Evolutionary conservation across 371 early-diverging fungal genomes (phyloP), one percentile per base, ranked within the genome.

Genomic region (Mortierella sp.): DNA sequence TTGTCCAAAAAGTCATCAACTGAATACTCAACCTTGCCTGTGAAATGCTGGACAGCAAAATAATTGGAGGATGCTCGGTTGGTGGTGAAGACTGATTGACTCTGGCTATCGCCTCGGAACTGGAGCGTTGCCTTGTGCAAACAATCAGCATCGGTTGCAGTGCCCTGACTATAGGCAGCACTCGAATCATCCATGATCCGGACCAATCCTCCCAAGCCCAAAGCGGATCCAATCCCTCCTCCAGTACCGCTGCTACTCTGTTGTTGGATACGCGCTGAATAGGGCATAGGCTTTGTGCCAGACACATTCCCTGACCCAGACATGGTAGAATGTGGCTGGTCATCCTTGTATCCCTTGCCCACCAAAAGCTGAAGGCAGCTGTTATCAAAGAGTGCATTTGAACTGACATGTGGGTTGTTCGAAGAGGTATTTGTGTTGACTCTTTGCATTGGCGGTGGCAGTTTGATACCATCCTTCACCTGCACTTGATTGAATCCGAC

Each of bases 31-130:
- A 95, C 93, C 56, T 86, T 79, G 25, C 85, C 88, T 16, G 89
- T 83, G 76, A 89, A 96, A 82, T 98, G 98, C 62, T 91, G 86
- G 57, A 98, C 88, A 0, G 84, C 82, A 53, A 81, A 81, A 21
- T 82, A 86, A 18, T 84, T 68, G 30, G 82, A 85, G 15, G 83
- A 83, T 7, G 76, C 60, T 12, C 71, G 53, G 26, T 70, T 76
- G 70, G 66, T 37, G 81, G 80, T 68, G 84, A 90, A 51, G 72
- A 83, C 50, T 70, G 72, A 62, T 84, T 87, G 62, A 70, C 69
- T 53, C 81, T 74, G 71, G 82, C 64, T 45, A 26, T 84, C 75
- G 69, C 84, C 66, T 82, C 87, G 26, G 83, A 80, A 6, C 75
- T 68, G 30, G 84, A 84, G 46, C 70, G 88, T 76, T 74, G 82